Conservation (phyloP, 371 early-diverging fungal genomes). For the Nosema muscidifuracis region DNA sequence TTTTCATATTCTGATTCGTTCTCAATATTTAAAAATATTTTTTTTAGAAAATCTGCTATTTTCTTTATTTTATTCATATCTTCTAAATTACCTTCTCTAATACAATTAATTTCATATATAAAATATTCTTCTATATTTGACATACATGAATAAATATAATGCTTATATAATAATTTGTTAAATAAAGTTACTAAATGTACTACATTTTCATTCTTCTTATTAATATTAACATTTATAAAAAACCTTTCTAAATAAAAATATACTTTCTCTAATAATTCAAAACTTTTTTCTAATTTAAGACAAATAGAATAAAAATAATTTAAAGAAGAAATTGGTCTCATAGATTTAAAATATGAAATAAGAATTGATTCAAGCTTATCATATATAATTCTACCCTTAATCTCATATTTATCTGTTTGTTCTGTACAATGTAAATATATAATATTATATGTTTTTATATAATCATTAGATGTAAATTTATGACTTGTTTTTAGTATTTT, state of each 20-base stretch:
- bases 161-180: slow-evolving; percentile 29
- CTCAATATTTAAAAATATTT: slow-evolving; percentile 12
- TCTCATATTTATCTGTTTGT: slow-evolving; percentile 26
- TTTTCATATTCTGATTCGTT: slow-evolving; percentile 10
- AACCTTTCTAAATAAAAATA: slow-evolving; percentile 45
- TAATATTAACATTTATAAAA: slow-evolving; percentile 32
- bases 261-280: not conserved
- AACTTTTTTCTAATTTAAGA: not conserved
- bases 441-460: slow-evolving; percentile 39
- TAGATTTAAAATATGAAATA: slow-evolving; percentile 7
- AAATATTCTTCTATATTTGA: slow-evolving; percentile 24
- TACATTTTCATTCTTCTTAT: slow-evolving; percentile 14
- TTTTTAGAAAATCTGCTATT: slow-evolving; percentile 6
- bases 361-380: slow-evolving; percentile 15
- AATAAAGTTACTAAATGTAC: slow-evolving; percentile 22
- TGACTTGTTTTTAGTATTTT: slow-evolving; percentile 9
- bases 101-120: slow-evolving; percentile 32
- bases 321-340: slow-evolving; percentile 19
- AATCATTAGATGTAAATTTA: slow-evolving; percentile 26
- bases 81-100: slow-evolving; percentile 7
- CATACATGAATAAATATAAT: slow-evolving; percentile 35
- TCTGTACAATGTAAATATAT: slow-evolving; percentile 49
- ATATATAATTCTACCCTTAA: slow-evolving; percentile 40
- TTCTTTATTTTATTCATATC: slow-evolving; percentile 7
- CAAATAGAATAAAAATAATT: not conserved